Base-by-base conservation (phyloP, 257 asterid species). In the Capsicum pubescens region DNA sequence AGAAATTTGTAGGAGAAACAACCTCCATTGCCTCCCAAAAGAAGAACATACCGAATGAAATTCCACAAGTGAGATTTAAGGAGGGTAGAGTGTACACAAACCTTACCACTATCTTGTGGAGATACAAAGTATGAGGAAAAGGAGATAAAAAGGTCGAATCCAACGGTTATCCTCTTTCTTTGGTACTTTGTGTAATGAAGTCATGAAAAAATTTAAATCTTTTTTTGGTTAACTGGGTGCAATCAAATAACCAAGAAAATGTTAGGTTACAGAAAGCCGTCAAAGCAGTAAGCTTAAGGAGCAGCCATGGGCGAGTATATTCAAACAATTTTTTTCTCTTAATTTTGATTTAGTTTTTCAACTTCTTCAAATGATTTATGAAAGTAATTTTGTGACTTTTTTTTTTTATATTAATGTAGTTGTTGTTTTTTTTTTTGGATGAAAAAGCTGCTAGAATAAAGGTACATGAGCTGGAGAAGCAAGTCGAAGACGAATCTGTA, bases 391-490 rank as follows among this genome's bases (percentile, higher is more conserved):
- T 44, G 48, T 44, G 48, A 44, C 32, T 26, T 4, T 44, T 44
- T 44, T 44, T 6, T 5, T 44, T 44, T 0, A 5, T 19, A n/a
- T 6, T 11, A 10, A 42, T 58, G 0, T 13, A 9, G 58, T 26
- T 26, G 32, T 17, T 26, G 26, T 6, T 58, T 50, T 8, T 26
- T 12, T 6, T 26, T 26, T 0, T 15, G 42, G 39, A 16, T 46
- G 56, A 36, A 81, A 81, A 14, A 69, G 80, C 86, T 84, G 89
- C 89, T 0, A 79, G 89, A 79, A 87, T 87, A 77, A 87, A 87
- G 84, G 90, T 85, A 42, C 90, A 87, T 71, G 90, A 87, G 79
- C 83, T 87, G 69, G 32, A 84, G 88, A 80, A 83, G 81, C 84
- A 87, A 87, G 64, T 19, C 85, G 7, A 87, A 85, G 85, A 14